A percentile compares a stretch with the other conserved stretches of the same genome.
These are phyloP conservation scores for Phaeosphaeria sp. DNA, from an alignment of 2,329 filamentous ascomycete genomes.

Conservation along the genomic window DNA sequence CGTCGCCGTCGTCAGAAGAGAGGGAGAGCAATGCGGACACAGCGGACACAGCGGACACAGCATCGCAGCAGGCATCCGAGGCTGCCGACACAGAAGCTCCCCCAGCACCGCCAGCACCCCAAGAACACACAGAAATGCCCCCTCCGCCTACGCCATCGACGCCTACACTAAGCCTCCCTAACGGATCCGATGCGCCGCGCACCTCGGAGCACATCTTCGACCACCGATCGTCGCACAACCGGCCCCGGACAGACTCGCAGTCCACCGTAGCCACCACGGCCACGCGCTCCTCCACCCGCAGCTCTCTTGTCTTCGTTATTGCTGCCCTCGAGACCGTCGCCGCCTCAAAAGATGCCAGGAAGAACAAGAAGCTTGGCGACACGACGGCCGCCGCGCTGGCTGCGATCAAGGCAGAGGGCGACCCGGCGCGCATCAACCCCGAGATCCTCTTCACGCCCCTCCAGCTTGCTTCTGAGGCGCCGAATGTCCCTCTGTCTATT, in stretches of 20 bases:
- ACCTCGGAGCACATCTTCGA: conserved; percentile 46
- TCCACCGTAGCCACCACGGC: conserved; percentile 61
- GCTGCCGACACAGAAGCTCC: conserved; percentile 18
- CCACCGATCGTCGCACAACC: conserved; percentile 34
- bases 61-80: conserved; percentile 27
- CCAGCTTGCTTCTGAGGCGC: conserved; percentile 85
- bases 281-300: conserved; percentile 71
- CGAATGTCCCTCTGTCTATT: conserved; percentile 84
- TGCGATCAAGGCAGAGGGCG: conserved; percentile 81
- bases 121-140: conserved; percentile 22
- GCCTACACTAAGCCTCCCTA: conserved; percentile 33
- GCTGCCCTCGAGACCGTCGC: conserved; percentile 92
- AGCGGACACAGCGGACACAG: conserved; percentile 22
- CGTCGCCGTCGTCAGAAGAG: conserved; percentile 5
- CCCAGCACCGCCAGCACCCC: conserved; percentile 19
- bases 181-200: conserved; percentile 36
- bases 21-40: conserved; percentile 18
- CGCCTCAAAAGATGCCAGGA: conserved; percentile 87
- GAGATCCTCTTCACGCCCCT: conserved; percentile 91
- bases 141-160: conserved; percentile 28
- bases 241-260: conserved; percentile 66
- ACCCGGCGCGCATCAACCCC: conserved; percentile 82
- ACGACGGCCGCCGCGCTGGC: conserved; percentile 80
- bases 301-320: conserved; percentile 94
- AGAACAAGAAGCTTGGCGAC: conserved; percentile 83